Evolutionary conservation across 2,329 filamentous ascomycete species (phyloP).

Genomic region (Ceratocystis cubensis): DNA sequence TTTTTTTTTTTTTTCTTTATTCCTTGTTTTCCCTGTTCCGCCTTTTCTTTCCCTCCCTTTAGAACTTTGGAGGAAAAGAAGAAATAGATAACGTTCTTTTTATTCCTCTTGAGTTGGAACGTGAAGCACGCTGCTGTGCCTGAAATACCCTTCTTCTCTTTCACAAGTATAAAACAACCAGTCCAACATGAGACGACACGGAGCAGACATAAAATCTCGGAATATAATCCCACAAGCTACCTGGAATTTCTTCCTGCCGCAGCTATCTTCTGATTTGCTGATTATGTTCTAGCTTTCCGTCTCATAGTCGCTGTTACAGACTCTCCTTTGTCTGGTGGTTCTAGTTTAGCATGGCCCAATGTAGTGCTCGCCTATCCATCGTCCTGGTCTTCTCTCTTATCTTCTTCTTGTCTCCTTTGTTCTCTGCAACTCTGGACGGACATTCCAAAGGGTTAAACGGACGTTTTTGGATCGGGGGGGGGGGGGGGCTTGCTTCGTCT

Average conservation of each 20-base stretch:
- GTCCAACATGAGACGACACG: conserved; percentile 6
- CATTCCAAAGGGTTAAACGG: neutral
- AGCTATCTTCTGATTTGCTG: neutral
- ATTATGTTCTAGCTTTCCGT: neutral
- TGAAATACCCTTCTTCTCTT: neutral
- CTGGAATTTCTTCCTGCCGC: too few relatives aligned
- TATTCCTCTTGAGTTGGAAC: neutral
- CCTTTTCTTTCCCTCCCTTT: neutral
- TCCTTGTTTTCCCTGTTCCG: neutral
- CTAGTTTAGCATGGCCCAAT: neutral
- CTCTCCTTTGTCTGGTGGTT: neutral
- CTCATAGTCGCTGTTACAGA: neutral
- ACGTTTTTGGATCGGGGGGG: neutral
- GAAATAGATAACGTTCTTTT: neutral
- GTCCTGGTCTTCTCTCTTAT: neutral
- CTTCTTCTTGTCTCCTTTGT: neutral
- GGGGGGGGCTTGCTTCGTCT: neutral
- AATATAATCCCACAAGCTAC: neutral
- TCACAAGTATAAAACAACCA: neutral
- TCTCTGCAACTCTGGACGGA: neutral
- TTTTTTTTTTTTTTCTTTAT: neutral
- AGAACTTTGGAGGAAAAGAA: neutral
- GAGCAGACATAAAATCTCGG: neutral
- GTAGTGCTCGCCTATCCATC: too few relatives aligned
- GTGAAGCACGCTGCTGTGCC: neutral